phyloP scores from a whole-genome alignment of 2,329 filamentous ascomycete species.

The Stachybotrys echinatus region DNA sequence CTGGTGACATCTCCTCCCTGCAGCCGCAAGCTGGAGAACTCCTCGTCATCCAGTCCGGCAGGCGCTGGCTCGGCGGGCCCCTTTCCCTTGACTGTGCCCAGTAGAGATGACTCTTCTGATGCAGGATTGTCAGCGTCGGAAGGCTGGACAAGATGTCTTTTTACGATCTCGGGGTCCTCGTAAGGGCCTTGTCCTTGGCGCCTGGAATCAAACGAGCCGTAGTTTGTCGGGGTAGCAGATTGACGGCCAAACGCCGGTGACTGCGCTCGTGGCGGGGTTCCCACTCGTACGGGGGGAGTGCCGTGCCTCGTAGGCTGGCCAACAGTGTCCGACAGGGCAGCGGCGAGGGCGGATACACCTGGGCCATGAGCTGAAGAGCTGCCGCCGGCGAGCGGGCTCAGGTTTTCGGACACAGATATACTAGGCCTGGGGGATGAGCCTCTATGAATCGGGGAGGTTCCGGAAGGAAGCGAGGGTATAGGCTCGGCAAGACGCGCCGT shows the following conservation, averaged over 20 bases:
- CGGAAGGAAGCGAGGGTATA: constrained; percentile 34
- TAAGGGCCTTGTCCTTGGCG: constrained; percentile 54
- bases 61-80: constrained; percentile 35
- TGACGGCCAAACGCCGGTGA: constrained; percentile 30
- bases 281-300: constrained; percentile 54
- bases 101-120: constrained; percentile 39
- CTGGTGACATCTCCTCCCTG: constrained; percentile 94
- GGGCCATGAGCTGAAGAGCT: constrained; percentile 65
- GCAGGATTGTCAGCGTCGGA: constrained; percentile 38
- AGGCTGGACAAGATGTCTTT: constrained; percentile 77
- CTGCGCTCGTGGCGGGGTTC: constrained; percentile 46
- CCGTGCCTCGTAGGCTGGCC: constrained; percentile 66
- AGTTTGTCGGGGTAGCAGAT: constrained; percentile 61
- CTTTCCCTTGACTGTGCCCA: constrained; percentile 48
- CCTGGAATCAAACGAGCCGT: constrained; percentile 78
- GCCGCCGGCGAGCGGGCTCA: constrained; percentile 61
- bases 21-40: constrained; percentile 88
- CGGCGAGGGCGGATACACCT: constrained; percentile 81
- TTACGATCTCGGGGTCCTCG: constrained; percentile 89
- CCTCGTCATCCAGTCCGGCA: constrained; percentile 56
- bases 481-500: constrained; percentile 59
- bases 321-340: constrained; percentile 74
- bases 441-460: constrained; percentile 28
- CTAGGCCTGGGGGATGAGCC: constrained; percentile 24
- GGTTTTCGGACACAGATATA: constrained; percentile 27